Conservation (phyloP, 208 protist species). For the Acanthamoeba castellanii region DNA sequence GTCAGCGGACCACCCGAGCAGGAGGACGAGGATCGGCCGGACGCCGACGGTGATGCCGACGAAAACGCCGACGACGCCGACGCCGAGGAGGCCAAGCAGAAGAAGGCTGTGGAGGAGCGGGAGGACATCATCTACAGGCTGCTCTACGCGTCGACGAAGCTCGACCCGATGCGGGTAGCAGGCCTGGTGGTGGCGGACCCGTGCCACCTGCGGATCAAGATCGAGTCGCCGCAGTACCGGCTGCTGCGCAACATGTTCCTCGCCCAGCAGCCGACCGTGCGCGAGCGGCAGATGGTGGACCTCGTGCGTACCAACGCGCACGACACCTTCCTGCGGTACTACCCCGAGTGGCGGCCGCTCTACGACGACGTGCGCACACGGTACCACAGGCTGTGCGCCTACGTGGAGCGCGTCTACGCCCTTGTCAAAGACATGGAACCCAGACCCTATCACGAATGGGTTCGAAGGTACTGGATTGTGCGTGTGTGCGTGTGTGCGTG, state of each 20-base stretch:
- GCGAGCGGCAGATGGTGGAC: constrained; percentile 54
- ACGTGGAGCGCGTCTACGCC: background rate
- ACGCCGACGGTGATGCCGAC: background rate
- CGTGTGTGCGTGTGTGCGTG: background rate
- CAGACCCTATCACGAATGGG: constrained; percentile 8
- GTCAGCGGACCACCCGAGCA: background rate
- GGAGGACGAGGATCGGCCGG: background rate
- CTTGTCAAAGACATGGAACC: constrained; percentile 37
- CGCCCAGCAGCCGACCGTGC: constrained; percentile 49
- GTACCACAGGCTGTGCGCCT: background rate
- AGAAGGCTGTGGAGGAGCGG: background rate
- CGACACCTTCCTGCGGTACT: background rate
- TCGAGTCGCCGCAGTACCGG: constrained; percentile 56
- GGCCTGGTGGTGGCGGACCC: constrained; percentile 24
- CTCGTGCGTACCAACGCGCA: background rate
- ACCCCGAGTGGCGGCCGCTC: constrained; percentile 8
- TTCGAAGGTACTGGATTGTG: background rate
- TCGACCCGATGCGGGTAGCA: constrained; percentile 18
- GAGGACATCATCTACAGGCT: constrained; percentile 23
- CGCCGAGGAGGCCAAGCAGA: background rate
- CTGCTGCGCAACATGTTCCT: constrained; percentile 63
- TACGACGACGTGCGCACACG: constrained; percentile 21
- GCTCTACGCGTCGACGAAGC: constrained; percentile 27
- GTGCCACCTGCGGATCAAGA: background rate
- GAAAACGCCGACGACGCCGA: background rate